phyloP scores from a whole-genome alignment of 495 filamentous ascomycete genomes.

The Bacidia gigantensis region DNA sequence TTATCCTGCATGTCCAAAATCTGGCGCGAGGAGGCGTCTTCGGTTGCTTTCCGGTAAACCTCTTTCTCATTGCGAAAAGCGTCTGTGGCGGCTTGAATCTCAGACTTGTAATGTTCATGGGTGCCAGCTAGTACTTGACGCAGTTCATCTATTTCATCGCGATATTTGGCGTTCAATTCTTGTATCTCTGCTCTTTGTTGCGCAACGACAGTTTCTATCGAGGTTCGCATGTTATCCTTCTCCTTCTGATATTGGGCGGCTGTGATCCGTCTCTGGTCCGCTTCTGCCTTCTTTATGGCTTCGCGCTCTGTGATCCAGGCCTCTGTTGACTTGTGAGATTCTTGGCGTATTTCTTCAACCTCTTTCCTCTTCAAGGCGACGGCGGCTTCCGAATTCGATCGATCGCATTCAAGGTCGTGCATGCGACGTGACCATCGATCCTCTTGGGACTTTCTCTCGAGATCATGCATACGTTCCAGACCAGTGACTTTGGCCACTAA shows the following conservation, averaged over 20 bases:
- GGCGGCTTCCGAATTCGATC: constrained; percentile 9
- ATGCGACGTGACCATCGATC: constrained; percentile 6
- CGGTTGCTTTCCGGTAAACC: not conserved
- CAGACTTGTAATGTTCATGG: not conserved
- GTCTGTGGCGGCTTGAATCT: not conserved
- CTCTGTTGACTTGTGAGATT: constrained; percentile 9
- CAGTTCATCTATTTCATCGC: constrained; percentile 18
- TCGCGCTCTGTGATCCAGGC: constrained; percentile 16
- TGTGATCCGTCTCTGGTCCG: constrained; percentile 19
- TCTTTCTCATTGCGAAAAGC: constrained; percentile 2
- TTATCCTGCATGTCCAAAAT: constrained; percentile 23
- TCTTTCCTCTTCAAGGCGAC: constrained; percentile 12
- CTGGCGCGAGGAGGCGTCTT: not conserved
- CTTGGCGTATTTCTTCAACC: constrained; percentile 12
- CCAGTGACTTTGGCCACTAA: constrained; percentile 5
- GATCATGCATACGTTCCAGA: constrained; percentile 8
- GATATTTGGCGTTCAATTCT: not conserved
- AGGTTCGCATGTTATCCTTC: constrained; percentile 12
- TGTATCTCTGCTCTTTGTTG: not conserved
- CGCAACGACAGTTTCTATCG: not conserved
- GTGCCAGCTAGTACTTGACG: constrained; percentile 4
- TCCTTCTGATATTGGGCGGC: constrained; percentile 16
- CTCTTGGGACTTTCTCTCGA: constrained; percentile 9
- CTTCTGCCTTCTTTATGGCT: constrained; percentile 13
- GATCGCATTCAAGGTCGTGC: constrained; percentile 14